phyloP scores from a whole-genome alignment of 768 basidiomycete genomes.

The Leucosporidium creatinivorum region DNA sequence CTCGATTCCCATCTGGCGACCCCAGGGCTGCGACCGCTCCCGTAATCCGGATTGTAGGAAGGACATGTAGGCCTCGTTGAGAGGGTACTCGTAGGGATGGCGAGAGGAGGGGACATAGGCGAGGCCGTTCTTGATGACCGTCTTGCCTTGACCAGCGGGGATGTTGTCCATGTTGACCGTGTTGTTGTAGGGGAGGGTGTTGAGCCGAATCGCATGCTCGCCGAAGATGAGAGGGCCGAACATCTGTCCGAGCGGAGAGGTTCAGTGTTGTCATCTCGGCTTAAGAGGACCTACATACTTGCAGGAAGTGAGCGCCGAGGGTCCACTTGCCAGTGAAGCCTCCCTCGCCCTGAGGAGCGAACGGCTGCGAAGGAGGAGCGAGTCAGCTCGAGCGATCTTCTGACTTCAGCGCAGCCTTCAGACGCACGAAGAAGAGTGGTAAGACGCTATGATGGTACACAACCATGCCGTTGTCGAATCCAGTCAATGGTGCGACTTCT shows the following conservation, averaged over 20 bases:
- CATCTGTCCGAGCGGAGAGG: background rate
- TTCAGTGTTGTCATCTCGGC: background rate
- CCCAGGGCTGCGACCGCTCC: too few relatives aligned
- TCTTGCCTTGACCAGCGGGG: background rate
- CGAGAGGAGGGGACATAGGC: background rate
- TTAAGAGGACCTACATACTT: background rate
- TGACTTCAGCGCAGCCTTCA: too few relatives aligned
- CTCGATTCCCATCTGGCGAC: too few relatives aligned
- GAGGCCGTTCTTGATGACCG: background rate
- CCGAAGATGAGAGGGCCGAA: constrained; percentile 1
- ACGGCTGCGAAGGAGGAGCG: too few relatives aligned
- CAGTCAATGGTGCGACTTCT: too few relatives aligned
- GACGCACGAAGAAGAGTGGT: too few relatives aligned
- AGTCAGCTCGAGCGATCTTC: too few relatives aligned
- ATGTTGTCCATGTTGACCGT: constrained; percentile 6
- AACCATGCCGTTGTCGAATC: too few relatives aligned
- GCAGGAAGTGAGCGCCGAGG: too few relatives aligned
- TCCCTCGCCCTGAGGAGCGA: too few relatives aligned
- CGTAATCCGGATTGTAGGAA: background rate
- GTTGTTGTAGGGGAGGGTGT: background rate
- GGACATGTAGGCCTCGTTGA: constrained; percentile 1
- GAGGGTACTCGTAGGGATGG: constrained; percentile 4
- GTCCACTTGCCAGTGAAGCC: too few relatives aligned
- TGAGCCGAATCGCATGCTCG: constrained; percentile 2
- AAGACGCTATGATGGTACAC: too few relatives aligned